phyloP scores from a whole-genome alignment of 331 rosid species.

The Dryas integrifolia region DNA sequence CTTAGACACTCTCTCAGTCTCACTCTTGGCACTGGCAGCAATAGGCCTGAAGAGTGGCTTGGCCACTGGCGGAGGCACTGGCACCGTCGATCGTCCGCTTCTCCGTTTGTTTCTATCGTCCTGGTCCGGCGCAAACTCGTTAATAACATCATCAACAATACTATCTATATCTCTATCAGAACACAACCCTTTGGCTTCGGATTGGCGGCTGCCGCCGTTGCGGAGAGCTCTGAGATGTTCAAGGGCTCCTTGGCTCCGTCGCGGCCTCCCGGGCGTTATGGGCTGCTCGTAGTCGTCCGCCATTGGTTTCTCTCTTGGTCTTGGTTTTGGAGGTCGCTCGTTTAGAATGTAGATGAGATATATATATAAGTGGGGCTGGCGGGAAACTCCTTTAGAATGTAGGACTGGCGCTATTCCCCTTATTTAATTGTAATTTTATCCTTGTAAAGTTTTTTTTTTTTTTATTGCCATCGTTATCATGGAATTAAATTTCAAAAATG shows the following conservation, averaged over 20 bases:
- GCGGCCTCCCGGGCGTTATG: slow-evolving; percentile 30
- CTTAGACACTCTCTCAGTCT: slow-evolving; percentile 13
- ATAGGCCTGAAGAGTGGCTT: no score
- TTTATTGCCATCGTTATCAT: no score
- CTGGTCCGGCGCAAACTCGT: slow-evolving; percentile 79
- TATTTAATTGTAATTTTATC: no score
- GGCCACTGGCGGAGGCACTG: not conserved
- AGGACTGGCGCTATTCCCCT: no score
- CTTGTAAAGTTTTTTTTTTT: no score
- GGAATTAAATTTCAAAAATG: no score
- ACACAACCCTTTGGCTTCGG: slow-evolving; percentile 43
- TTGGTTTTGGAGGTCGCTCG: no score
- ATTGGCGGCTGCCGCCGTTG: slow-evolving; percentile 55
- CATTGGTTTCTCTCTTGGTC: slow-evolving; percentile 37
- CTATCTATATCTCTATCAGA: slow-evolving; percentile 33
- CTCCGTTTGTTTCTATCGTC: slow-evolving; percentile 64
- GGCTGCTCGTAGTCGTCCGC: slow-evolving; percentile 55
- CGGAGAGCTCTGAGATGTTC: slow-evolving; percentile 70
- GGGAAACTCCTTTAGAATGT: no score
- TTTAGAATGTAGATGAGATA: no score
- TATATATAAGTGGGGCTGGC: no score
- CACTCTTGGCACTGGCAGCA: slow-evolving; percentile 14
- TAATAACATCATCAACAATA: slow-evolving; percentile 77
- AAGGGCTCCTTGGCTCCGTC: slow-evolving; percentile 58
- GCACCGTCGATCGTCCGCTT: slow-evolving; percentile 27